Percentiles rank a stretch among this genome's conserved stretches.
These are phyloP conservation scores for Rutstroemia sydowiana DNA, from an alignment of 2,329 filamentous ascomycete species.

Conservation along the genomic window DNA sequence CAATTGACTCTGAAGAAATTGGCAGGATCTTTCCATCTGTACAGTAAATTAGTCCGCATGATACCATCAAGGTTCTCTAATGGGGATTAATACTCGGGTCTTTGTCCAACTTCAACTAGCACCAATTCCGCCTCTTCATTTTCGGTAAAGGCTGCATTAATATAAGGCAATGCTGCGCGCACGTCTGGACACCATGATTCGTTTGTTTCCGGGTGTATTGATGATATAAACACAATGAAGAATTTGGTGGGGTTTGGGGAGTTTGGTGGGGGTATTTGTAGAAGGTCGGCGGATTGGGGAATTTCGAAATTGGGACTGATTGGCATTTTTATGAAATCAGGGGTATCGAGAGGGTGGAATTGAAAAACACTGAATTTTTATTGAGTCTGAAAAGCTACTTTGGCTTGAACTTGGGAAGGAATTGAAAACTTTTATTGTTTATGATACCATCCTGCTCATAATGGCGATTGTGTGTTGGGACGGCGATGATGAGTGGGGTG, in stretches of 20 bases:
- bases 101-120: not conserved
- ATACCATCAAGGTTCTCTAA: not conserved
- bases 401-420: too few species aligned
- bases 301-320: too few species aligned
- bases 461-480: too few species aligned
- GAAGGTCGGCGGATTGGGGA: not conserved
- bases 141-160: not conserved
- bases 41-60: not conserved
- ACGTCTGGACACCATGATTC: not conserved
- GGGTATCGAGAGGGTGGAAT: too few species aligned
- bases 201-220: not conserved
- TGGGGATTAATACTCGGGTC: not conserved
- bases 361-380: too few species aligned
- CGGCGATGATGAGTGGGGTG: too few species aligned
- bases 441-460: too few species aligned
- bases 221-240: not conserved
- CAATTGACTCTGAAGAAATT: not conserved
- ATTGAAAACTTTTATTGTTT: too few species aligned
- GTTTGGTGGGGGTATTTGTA: not conserved
- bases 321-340: too few species aligned
- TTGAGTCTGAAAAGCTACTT: too few species aligned
- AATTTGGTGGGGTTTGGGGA: not conserved
- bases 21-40: not conserved
- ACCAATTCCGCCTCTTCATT: not conserved
- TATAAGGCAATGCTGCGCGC: not conserved